Percentiles rank a stretch among this genome's conserved stretches.
phyloP scores from a whole-genome alignment of 257 asterid genomes.

The Lavandula angustifolia region DNA sequence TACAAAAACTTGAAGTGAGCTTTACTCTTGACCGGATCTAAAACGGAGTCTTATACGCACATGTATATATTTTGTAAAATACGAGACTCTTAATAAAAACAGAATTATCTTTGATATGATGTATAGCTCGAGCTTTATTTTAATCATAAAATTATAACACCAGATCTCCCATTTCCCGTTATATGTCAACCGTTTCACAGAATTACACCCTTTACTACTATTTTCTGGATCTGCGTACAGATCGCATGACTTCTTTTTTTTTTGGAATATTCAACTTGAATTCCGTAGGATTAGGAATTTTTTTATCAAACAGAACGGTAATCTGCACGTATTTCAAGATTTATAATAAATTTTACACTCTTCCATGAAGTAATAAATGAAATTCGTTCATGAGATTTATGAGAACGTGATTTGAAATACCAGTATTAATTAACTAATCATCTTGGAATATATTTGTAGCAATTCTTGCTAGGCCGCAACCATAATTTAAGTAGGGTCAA shows the following conservation, averaged over 20 bases:
- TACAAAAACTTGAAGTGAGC: too few relatives aligned
- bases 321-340: slow-evolving; percentile 16
- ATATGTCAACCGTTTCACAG: too few relatives aligned
- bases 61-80: too few relatives aligned
- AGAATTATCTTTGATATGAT: too few relatives aligned
- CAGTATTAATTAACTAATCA: neutral
- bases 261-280: neutral
- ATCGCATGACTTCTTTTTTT: neutral
- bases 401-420: neutral
- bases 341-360: neutral
- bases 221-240: too few relatives aligned
- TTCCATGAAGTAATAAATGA: slow-evolving; percentile 2
- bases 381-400: neutral
- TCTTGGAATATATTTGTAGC: neutral
- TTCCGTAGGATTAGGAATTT: neutral
- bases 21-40: too few relatives aligned
- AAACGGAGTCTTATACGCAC: too few relatives aligned
- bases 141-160: too few relatives aligned
- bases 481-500: neutral
- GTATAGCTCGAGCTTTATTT: too few relatives aligned
- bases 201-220: too few relatives aligned
- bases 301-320: neutral
- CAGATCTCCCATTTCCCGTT: too few relatives aligned
- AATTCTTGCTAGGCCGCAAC: neutral
- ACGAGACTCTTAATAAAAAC: too few relatives aligned